Base-by-base conservation (phyloP, 2,329 filamentous ascomycete genomes). In the Diaporthe sp. region DNA sequence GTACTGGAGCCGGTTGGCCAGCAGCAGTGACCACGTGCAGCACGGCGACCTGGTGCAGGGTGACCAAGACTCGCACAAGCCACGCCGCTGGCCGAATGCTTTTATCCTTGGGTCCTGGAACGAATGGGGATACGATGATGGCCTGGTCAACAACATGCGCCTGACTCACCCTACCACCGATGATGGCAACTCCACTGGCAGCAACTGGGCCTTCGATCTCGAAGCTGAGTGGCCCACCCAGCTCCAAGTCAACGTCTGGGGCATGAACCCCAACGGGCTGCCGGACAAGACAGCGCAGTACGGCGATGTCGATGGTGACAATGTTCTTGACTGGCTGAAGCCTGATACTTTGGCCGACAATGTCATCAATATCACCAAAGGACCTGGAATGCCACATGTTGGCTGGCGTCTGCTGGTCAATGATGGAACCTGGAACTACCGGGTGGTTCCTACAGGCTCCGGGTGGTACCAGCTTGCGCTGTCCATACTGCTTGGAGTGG, bases 161-260 rank as follows among this genome's bases (percentile, higher is more conserved):
- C 86, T 89, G 59, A 84, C 42, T 5, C 46, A 67, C 1, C 72
- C 74, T 7, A 25, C 22, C 25, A 53, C 9, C 6, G 42, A 75
- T 31, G 46, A 57, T 25, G 71, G 71, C 12, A 73, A 84, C 17
- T 42, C 44, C 6, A 81, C 82, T 28, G 85, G 90, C 70, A 85
- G 86, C 22, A 82, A 84, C 3, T 93, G 92, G 92, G 83, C 86
- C 28, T 90, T 89, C 78, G 86, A 90, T 77, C 90, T 92, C 75
- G 89, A 92, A 87, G 85, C 87, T 4, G 92, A 93, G 79, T 93
- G 90, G 88, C 92, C 92, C 8, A 88, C 89, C 3, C 83, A 88
- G 65, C 88, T 91, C 74, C 91, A 93, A 79, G 83, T 93, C 75
- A 93, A 93, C 78, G 86, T 92, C 7, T 93, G 92, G 92, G 92